These are phyloP conservation scores for Cercospora sp. DNA, from an alignment of 2,329 filamentous ascomycete species.

Conservation along the genomic window DNA sequence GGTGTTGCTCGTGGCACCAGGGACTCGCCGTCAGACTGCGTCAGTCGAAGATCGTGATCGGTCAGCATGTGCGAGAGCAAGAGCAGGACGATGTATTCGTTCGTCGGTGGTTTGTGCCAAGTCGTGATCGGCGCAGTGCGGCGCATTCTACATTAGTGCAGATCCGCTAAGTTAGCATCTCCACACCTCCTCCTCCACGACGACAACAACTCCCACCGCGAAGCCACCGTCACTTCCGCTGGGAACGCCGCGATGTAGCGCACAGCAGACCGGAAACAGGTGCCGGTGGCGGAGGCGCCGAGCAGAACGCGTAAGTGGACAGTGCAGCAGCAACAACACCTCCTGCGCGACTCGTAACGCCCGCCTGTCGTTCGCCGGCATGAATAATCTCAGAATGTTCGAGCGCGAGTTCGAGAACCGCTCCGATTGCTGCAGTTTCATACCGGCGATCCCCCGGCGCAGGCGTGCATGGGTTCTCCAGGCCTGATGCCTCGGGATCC, in stretches of 20 bases:
- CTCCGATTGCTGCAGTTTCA: neutral
- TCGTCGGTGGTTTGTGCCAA: neutral
- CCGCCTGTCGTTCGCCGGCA: neutral
- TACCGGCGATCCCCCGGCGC: neutral
- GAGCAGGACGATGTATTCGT: neutral
- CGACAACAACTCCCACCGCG: neutral
- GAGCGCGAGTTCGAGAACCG: neutral
- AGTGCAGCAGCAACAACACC: neutral
- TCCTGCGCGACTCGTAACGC: neutral
- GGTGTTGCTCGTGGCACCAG: neutral
- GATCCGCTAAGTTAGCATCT: neutral
- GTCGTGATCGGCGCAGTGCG: neutral
- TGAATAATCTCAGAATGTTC: neutral
- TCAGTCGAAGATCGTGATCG: neutral
- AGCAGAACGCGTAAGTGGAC: neutral
- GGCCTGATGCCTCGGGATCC: conserved; percentile 8
- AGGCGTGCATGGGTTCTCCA: conserved; percentile 8
- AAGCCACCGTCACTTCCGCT: neutral
- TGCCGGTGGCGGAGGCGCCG: neutral
- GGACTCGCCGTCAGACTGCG: neutral
- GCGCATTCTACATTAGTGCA: neutral
- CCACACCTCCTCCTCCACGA: neutral
- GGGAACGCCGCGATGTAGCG: neutral
- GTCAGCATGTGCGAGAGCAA: neutral
- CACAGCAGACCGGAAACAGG: neutral